phyloP scores from a whole-genome alignment of 495 filamentous ascomycete species.

The Astrothelium subdiscretum region DNA sequence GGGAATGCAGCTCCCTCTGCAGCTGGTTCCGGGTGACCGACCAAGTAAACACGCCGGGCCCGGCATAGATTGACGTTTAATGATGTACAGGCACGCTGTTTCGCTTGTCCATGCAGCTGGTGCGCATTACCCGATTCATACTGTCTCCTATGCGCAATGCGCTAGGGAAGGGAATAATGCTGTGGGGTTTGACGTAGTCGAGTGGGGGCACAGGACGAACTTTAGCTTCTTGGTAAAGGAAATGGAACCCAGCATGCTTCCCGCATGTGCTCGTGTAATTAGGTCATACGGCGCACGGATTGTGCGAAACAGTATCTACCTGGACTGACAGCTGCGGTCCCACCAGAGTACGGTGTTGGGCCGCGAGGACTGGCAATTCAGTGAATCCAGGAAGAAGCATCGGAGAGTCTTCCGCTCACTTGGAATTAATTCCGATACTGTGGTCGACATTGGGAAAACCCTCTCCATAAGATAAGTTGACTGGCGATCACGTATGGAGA shows the following conservation, averaged over 20 bases:
- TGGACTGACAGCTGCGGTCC: neutral
- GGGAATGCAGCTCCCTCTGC: neutral
- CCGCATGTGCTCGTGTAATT: neutral
- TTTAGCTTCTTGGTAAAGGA: neutral
- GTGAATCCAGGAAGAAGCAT: neutral
- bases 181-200: neutral
- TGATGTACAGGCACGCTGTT: constrained; percentile 1
- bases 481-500: too few relatives aligned
- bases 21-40: neutral
- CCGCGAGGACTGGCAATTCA: neutral
- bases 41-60: neutral
- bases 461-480: too few relatives aligned
- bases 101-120: neutral
- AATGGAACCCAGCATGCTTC: neutral
- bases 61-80: neutral
- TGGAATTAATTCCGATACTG: too few relatives aligned
- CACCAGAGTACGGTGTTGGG: neutral
- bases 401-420: neutral
- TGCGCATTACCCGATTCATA: neutral
- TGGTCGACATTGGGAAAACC: too few relatives aligned
- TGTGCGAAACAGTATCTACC: neutral
- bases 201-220: neutral
- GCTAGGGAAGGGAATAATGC: neutral
- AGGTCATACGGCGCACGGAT: neutral
- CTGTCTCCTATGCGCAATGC: neutral